Conservation (phyloP, 495 filamentous ascomycete genomes). For the Annulohypoxylon nitens region DNA sequence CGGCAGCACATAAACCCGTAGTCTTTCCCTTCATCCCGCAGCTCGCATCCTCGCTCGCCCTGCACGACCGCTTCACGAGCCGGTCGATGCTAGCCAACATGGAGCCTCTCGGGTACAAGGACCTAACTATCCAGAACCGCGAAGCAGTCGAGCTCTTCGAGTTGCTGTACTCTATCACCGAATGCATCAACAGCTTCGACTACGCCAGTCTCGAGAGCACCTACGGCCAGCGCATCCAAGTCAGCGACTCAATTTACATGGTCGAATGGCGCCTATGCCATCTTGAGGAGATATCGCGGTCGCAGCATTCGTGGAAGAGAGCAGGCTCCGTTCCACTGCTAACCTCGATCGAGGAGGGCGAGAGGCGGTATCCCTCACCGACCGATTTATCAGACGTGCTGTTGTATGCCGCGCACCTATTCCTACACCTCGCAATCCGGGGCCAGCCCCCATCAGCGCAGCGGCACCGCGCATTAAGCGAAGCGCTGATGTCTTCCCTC, state of each 20-base stretch:
- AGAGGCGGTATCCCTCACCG: slow-evolving; percentile 26
- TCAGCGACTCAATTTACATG: slow-evolving; percentile 52
- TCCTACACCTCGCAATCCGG: slow-evolving; percentile 48
- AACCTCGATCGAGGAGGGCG: slow-evolving; percentile 16
- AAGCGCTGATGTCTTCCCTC: slow-evolving; percentile 47
- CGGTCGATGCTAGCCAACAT: slow-evolving; percentile 39
- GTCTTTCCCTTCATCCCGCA: slow-evolving; percentile 51
- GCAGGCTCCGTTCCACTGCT: slow-evolving; percentile 30
- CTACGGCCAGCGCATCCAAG: slow-evolving; percentile 43
- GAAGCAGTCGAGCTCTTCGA: slow-evolving; percentile 49
- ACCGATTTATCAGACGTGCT: slow-evolving; percentile 49
- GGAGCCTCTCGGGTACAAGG: slow-evolving; percentile 34
- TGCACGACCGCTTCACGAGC: slow-evolving; percentile 45
- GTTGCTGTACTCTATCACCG: slow-evolving; percentile 46
- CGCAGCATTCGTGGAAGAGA: slow-evolving; percentile 26
- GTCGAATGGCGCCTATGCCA: slow-evolving; percentile 51
- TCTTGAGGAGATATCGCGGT: slow-evolving; percentile 40
- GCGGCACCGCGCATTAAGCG: slow-evolving; percentile 44
- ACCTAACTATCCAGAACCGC: slow-evolving; percentile 41
- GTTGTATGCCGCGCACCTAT: slow-evolving; percentile 46
- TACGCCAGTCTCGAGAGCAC: slow-evolving; percentile 44
- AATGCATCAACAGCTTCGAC: slow-evolving; percentile 49
- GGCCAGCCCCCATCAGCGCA: slow-evolving; percentile 50
- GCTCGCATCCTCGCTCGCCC: slow-evolving; percentile 44
- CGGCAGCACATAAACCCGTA: slow-evolving; percentile 45